Conservation (phyloP, 2,329 filamentous ascomycete genomes). For the Penicillium sp. region DNA sequence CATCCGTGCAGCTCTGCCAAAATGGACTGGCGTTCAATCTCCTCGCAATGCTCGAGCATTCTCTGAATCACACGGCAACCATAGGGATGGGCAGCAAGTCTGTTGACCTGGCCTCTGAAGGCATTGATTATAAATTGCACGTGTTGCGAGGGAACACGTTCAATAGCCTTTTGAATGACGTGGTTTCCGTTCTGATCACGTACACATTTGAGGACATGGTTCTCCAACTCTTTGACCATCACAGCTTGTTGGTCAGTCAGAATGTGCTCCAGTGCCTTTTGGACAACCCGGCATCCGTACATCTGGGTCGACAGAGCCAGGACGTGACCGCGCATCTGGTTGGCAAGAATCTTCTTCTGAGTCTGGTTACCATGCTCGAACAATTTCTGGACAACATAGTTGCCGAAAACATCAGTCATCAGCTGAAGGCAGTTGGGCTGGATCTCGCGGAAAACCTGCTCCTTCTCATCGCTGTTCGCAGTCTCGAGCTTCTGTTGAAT, state of each 20-base stretch:
- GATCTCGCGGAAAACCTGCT: slow-evolving; percentile 84
- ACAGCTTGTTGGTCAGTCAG: slow-evolving; percentile 86
- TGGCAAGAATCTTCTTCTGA: slow-evolving; percentile 84
- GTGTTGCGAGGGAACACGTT: slow-evolving; percentile 71
- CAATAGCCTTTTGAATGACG: slow-evolving; percentile 91
- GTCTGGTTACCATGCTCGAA: slow-evolving; percentile 93
- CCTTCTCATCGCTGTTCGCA: slow-evolving; percentile 94
- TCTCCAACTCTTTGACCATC: slow-evolving; percentile 78
- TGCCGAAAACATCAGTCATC: slow-evolving; percentile 96
- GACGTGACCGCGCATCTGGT: slow-evolving; percentile 84
- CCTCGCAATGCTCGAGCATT: slow-evolving; percentile 78
- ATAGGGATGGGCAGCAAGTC: slow-evolving; percentile 75
- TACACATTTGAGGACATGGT: slow-evolving; percentile 72
- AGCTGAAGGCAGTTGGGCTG: slow-evolving; percentile 78
- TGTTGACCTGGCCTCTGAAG: slow-evolving; percentile 71
- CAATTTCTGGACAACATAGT: slow-evolving; percentile 97
- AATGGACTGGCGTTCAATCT: slow-evolving; percentile 68
- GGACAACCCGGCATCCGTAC: slow-evolving; percentile 93
- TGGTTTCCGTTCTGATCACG: slow-evolving; percentile 93
- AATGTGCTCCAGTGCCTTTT: slow-evolving; percentile 90
- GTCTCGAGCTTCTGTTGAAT: slow-evolving; percentile 90
- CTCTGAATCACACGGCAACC: slow-evolving; percentile 92
- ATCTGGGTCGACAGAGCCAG: slow-evolving; percentile 77
- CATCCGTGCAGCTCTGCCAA: slow-evolving; percentile 75
- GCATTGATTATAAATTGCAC: slow-evolving; percentile 83